Evolutionary conservation across 352 stramenopile genomes (phyloP).

Genomic region (Phytophthora hibernalis): DNA sequence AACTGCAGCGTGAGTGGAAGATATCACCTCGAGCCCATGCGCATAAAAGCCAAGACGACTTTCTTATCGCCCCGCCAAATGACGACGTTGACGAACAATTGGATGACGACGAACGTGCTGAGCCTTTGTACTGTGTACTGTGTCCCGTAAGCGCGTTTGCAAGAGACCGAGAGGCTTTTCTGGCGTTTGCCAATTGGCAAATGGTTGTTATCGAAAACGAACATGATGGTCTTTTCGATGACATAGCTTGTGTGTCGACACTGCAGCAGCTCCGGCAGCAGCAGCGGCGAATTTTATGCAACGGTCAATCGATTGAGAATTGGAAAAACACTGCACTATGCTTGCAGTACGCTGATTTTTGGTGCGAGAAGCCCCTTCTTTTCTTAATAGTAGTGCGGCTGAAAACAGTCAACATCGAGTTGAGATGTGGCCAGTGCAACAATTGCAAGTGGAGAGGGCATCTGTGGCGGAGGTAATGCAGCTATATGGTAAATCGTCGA

Average conservation of each 20-base stretch:
- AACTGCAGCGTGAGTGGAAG: conserved; percentile 66
- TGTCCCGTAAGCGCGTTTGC: conserved; percentile 64
- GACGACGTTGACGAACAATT: conserved; percentile 53
- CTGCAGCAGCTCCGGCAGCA: conserved; percentile 57
- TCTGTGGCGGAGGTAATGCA: conserved; percentile 54
- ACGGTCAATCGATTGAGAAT: conserved; percentile 61
- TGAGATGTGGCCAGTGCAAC: conserved; percentile 33
- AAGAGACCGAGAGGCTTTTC: conserved; percentile 60
- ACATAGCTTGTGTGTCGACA: conserved; percentile 43
- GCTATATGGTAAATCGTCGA: conserved; percentile 54
- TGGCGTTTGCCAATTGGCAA: conserved; percentile 61
- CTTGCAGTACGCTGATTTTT: conserved; percentile 62
- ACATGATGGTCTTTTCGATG: conserved; percentile 54
- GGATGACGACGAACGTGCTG: conserved; percentile 55
- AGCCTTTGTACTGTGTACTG: conserved; percentile 69
- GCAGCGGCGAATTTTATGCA: conserved; percentile 68
- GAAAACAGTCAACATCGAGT: conserved; percentile 28
- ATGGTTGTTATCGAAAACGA: conserved; percentile 83
- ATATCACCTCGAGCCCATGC: conserved; percentile 35
- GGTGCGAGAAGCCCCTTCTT: conserved; percentile 31
- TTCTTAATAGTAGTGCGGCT: conserved; percentile 5
- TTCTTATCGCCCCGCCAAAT: conserved; percentile 31
- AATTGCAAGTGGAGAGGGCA: conserved; percentile 52
- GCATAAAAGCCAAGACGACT: conserved; percentile 36
- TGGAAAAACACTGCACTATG: conserved; percentile 55